Evolutionary conservation across 2,329 filamentous ascomycete genomes (phyloP), one percentile per base, ranked within the genome.

Genomic region (Alternaria infectoria): DNA sequence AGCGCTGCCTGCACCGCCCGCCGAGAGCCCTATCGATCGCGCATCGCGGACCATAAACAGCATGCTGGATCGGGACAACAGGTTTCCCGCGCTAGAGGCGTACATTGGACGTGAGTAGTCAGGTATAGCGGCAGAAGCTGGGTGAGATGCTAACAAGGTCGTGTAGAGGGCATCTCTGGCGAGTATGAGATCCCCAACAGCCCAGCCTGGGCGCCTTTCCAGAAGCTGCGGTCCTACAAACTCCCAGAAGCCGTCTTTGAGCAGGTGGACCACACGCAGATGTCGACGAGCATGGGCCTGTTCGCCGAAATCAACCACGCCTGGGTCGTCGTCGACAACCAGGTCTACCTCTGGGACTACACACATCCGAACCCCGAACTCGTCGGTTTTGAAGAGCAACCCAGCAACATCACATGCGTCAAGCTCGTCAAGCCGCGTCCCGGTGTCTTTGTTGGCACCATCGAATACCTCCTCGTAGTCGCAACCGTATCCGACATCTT

Each of bases 321-420:
- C 28, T 99, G 94, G 92, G 92, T 97, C 59, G 89, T 92, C 23
- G 96, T 99, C 77, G 96, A 99, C 82, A 97, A 97, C 82, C 92
- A 93, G 66, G 85, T 99, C 47, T 99, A 97, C 78, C 86, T 99
- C 15, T 99, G 96, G 96, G 95, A 99, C 81, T 99, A 97, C 79
- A 97, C 93, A 7, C 88, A 93, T 77, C 89, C 92, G n/a, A 93
- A 95, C 70, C 93, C 95, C 6, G 92, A 97, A 77, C 85, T 97
- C 45, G 91, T 97, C 69, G 95, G 95, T 17, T 97, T 92, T 74
- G 95, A 98, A 78, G 93, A 97, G 71, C 91, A 95, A 79, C 86
- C 89, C 7, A 90, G 96, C 77, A 93, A 89, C 69, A 98, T 99
- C 73, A 93, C 93, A 45, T 89, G 92, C n/a, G 92, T 99, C 46